Evolutionary conservation across 83 land plant genomes (phyloP).

Genomic region (Picea abies): DNA sequence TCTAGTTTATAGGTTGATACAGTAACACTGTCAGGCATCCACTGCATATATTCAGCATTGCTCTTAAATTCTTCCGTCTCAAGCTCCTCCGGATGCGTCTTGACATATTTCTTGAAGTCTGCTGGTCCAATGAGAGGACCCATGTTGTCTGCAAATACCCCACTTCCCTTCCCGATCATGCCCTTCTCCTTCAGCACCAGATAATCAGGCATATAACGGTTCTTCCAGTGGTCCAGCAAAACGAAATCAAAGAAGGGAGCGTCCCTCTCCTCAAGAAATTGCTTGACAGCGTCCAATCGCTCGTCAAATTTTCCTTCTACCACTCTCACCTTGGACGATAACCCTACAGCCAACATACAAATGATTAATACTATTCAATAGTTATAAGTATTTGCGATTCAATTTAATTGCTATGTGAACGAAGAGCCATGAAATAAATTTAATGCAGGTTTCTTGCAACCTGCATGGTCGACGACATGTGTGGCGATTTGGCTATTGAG

Average conservation of each 20-base stretch:
- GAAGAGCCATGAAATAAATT: background rate
- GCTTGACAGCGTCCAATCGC: background rate
- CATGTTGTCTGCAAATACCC: background rate
- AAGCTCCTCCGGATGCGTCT: background rate
- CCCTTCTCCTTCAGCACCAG: background rate
- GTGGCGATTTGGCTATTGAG: background rate
- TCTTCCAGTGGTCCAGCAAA: conserved; percentile 5
- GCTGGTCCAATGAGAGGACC: background rate
- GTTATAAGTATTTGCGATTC: background rate
- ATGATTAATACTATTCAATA: background rate
- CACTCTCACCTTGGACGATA: background rate
- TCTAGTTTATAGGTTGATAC: background rate
- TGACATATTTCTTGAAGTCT: background rate
- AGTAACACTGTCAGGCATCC: background rate
- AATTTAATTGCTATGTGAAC: background rate
- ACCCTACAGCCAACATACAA: background rate
- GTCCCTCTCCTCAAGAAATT: background rate
- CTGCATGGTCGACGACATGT: background rate
- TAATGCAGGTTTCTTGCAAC: background rate
- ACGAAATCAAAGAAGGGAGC: conserved; percentile 1
- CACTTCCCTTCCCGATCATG: background rate
- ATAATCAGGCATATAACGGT: background rate
- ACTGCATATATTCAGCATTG: background rate
- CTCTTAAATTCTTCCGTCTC: background rate
- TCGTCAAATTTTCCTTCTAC: conserved; percentile 2